These are phyloP conservation scores for Amoebophrya sp. DNA, from an alignment of 169 alveolate species.

Conservation along the genomic window DNA sequence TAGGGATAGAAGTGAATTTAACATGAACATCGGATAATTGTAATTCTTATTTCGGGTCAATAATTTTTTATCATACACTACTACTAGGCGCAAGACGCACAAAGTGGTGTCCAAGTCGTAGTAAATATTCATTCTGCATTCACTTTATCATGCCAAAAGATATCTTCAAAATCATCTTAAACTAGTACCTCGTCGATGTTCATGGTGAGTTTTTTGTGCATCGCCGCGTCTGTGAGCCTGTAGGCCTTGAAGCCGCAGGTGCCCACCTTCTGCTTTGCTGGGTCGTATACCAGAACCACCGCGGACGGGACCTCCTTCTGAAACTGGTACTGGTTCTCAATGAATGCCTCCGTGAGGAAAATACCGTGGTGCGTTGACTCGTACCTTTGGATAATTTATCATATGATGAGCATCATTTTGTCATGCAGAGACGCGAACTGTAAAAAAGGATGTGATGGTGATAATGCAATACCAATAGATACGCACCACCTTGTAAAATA, in stretches of 20 bases:
- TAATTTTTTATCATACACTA: too few relatives aligned
- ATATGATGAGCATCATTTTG: too few relatives aligned
- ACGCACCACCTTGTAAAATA: too few relatives aligned
- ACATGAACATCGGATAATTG: background rate
- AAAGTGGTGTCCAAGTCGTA: too few relatives aligned
- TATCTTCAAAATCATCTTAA: too few relatives aligned
- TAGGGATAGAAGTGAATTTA: background rate
- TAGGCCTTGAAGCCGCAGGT: background rate
- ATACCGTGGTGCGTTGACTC: background rate
- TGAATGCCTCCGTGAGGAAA: background rate
- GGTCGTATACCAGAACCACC: background rate
- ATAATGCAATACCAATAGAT: too few relatives aligned
- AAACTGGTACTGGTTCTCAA: slow-evolving; percentile 2
- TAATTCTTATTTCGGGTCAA: background rate
- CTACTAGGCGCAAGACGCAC: too few relatives aligned
- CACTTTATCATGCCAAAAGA: too few relatives aligned
- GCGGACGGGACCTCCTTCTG: slow-evolving; percentile 1
- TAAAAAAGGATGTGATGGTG: too few relatives aligned
- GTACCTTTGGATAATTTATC: slow-evolving; percentile 3
- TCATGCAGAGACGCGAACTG: too few relatives aligned
- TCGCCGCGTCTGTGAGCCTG: background rate
- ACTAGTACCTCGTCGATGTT: too few relatives aligned
- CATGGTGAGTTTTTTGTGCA: background rate
- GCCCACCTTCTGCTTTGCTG: background rate
- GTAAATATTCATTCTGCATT: too few relatives aligned